These are phyloP conservation scores for Lipomyces sp. DNA, from an alignment of 805 yeast species.

Conservation along the genomic window DNA sequence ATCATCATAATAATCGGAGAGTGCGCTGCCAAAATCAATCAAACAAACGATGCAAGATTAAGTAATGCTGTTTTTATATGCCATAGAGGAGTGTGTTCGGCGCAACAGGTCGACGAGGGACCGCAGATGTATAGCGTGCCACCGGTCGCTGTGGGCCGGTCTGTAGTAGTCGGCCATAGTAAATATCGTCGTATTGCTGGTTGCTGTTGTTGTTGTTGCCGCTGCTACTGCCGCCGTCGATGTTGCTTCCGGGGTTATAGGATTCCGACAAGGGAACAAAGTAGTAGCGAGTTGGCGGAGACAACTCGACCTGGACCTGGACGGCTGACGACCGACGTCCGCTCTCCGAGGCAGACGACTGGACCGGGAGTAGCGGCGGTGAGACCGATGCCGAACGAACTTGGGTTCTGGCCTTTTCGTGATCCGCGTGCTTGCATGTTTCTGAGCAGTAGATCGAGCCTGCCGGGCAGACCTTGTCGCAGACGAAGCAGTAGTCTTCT, in stretches of 20 bases:
- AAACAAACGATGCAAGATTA: too few species aligned
- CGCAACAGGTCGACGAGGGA: neutral
- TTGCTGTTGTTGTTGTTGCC: slow-evolving; percentile 5
- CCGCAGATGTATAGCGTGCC: neutral
- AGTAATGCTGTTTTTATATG: neutral
- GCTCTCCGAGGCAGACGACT: slow-evolving; percentile 16
- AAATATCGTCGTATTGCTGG: neutral
- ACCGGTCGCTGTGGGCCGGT: neutral
- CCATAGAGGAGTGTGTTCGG: neutral
- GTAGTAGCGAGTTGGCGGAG: slow-evolving; percentile 15
- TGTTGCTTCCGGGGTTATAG: too few species aligned
- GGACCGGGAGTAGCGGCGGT: slow-evolving; percentile 26
- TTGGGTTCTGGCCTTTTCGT: slow-evolving; percentile 18
- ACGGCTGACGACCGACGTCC: slow-evolving; percentile 32
- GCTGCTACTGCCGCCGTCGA: too few species aligned
- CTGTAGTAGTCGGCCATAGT: neutral
- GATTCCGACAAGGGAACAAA: slow-evolving; percentile 17
- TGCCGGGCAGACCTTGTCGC: slow-evolving; percentile 56
- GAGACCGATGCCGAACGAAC: slow-evolving; percentile 21
- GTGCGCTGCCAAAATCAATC: too few species aligned
- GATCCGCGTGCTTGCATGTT: slow-evolving; percentile 48
- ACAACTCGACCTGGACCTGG: slow-evolving; percentile 25
- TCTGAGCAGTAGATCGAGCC: slow-evolving; percentile 56
- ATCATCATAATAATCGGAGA: too few species aligned
- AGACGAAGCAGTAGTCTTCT: slow-evolving; percentile 62